Evolutionary conservation across 139 green algal genomes (phyloP).

Genomic region (Spirogloea muscicola): DNA sequence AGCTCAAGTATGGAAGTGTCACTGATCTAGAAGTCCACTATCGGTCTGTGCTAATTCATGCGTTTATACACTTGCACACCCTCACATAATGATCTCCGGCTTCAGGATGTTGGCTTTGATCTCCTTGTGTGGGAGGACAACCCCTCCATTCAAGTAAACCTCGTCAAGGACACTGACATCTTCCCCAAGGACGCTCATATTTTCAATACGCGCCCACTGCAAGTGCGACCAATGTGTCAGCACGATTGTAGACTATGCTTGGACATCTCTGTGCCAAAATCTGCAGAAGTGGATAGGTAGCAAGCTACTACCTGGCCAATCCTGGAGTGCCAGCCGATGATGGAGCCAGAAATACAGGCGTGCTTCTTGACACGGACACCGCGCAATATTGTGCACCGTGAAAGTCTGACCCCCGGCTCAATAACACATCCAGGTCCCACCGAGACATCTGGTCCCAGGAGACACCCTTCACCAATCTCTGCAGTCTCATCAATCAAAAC

Average conservation of each 20-base stretch:
- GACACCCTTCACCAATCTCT: slow-evolving; percentile 72
- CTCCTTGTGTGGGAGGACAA: slow-evolving; percentile 96
- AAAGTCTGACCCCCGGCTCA: slow-evolving; percentile 76
- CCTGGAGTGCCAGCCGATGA: slow-evolving; percentile 67
- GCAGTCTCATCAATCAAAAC: slow-evolving; percentile 50
- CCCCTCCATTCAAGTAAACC: slow-evolving; percentile 87
- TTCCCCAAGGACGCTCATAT: slow-evolving; percentile 89
- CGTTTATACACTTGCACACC: too few species aligned
- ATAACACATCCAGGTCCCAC: slow-evolving; percentile 82
- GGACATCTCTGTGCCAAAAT: too few species aligned
- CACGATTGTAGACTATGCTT: too few species aligned
- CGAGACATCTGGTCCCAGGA: slow-evolving; percentile 86
- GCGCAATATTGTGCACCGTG: slow-evolving; percentile 39
- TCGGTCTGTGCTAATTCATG: too few species aligned
- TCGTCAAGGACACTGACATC: slow-evolving; percentile 86
- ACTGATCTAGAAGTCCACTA: too few species aligned
- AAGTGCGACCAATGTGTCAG: slow-evolving; percentile 66
- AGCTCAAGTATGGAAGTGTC: too few species aligned
- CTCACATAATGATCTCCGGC: slow-evolving; percentile 79
- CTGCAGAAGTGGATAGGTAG: too few species aligned
- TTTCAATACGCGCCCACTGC: slow-evolving; percentile 85
- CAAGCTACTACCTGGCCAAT: too few species aligned
- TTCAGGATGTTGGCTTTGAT: slow-evolving; percentile 69
- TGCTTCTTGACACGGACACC: slow-evolving; percentile 63
- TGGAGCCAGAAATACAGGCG: slow-evolving; percentile 74